A percentile compares a stretch with the other conserved stretches of the same genome.
phyloP scores from a whole-genome alignment of 2,329 filamentous ascomycete species.

The Colletotrichum orchidophilum region DNA sequence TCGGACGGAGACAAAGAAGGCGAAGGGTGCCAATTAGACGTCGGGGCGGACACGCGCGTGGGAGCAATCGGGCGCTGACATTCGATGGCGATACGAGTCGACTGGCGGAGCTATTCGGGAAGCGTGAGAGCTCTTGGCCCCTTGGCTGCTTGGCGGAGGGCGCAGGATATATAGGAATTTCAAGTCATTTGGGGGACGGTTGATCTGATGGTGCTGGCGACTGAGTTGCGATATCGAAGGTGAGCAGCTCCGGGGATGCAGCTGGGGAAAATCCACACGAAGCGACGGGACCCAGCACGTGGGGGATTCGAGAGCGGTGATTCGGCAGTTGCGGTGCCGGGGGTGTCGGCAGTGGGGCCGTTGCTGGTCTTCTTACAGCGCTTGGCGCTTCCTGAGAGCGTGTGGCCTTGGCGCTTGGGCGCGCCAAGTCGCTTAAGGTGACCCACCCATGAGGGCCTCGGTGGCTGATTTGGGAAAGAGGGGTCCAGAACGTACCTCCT shows the following conservation, averaged over 20 bases:
- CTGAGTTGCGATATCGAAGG: background rate
- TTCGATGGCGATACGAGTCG: conserved; percentile 8
- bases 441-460: conserved; percentile 1
- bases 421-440: conserved; percentile 25
- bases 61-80: conserved; percentile 1
- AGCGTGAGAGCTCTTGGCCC: conserved; percentile 14
- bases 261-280: conserved; percentile 16
- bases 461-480: conserved; percentile 9
- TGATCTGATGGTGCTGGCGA: background rate
- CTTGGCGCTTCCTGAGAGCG: conserved; percentile 17
- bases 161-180: conserved; percentile 25
- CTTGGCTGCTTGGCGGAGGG: conserved; percentile 31
- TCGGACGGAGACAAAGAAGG: background rate
- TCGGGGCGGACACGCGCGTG: background rate
- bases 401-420: conserved; percentile 16
- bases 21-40: background rate
- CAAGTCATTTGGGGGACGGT: background rate
- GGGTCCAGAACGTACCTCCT: background rate
- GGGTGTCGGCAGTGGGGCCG: conserved; percentile 17
- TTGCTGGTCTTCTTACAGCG: background rate
- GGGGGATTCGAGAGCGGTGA: conserved; percentile 20
- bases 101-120: conserved; percentile 3
- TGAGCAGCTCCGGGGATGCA: background rate
- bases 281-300: conserved; percentile 23
- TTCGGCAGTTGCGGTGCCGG: conserved; percentile 19